phyloP scores from a whole-genome alignment of 2,329 filamentous ascomycete species.

The Cercospora sp. region DNA sequence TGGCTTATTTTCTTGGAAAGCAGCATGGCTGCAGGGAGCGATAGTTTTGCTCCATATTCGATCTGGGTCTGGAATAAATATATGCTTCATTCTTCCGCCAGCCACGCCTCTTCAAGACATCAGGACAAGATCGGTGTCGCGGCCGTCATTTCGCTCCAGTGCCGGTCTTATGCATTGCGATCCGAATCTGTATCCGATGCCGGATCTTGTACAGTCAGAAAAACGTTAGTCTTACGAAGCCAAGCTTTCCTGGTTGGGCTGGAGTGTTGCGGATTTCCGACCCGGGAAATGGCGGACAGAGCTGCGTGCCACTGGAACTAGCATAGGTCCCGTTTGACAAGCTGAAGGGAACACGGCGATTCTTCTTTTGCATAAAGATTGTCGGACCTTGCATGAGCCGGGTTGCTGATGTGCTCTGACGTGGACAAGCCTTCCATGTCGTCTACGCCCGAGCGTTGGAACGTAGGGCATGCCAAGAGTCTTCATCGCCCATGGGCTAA shows the following conservation, averaged over 20 bases:
- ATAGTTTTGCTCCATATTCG: background rate
- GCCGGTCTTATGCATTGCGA: background rate
- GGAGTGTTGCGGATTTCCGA: background rate
- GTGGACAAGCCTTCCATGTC: background rate
- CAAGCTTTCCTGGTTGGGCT: background rate
- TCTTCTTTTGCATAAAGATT: background rate
- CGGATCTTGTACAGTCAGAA: background rate
- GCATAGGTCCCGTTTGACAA: background rate
- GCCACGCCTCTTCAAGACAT: too few species aligned
- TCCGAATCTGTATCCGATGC: background rate
- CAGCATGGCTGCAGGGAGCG: background rate
- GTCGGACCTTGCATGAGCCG: background rate
- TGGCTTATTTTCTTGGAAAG: background rate
- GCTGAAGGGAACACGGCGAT: background rate
- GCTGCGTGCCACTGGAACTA: background rate
- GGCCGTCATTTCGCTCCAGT: background rate
- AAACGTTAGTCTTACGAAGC: background rate
- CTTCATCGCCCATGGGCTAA: background rate
- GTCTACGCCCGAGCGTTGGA: background rate
- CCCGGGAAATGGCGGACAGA: background rate
- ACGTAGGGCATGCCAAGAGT: background rate
- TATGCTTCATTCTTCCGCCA: background rate
- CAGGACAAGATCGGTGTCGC: background rate
- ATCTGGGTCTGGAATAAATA: background rate
- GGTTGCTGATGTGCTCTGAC: background rate